phyloP scores from a whole-genome alignment of 2,329 filamentous ascomycete genomes.

The Venturia oleaginea region DNA sequence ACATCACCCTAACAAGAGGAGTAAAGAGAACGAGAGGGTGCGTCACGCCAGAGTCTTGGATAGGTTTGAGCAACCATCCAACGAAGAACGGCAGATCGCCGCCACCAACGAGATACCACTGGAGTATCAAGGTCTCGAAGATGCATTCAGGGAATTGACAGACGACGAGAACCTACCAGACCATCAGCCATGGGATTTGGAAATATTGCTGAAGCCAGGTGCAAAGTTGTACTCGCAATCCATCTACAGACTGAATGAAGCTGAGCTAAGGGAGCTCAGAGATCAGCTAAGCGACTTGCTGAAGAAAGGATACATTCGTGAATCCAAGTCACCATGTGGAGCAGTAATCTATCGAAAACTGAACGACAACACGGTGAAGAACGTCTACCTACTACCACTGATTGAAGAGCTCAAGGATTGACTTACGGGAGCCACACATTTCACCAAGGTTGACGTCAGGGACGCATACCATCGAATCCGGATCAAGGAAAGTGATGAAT shows the following conservation, averaged over 20 bases:
- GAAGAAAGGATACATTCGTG: neutral
- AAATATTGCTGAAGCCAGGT: too few species aligned
- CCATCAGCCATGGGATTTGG: too few species aligned
- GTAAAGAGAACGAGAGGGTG: too few species aligned
- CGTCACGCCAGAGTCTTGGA: too few species aligned
- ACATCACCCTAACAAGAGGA: too few species aligned
- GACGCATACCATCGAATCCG: conserved; percentile 25
- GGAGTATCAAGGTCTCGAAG: too few species aligned
- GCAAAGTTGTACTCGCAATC: neutral
- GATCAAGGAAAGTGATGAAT: conserved; percentile 27
- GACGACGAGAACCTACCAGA: too few species aligned
- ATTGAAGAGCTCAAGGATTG: conserved; percentile 24
- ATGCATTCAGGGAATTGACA: too few species aligned
- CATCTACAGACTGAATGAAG: neutral
- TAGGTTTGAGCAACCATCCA: too few species aligned
- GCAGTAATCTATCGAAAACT: conserved; percentile 16
- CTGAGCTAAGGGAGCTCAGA: neutral
- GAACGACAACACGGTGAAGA: conserved; percentile 29
- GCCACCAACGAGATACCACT: too few species aligned
- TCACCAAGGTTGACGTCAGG: conserved; percentile 27
- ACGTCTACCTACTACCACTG: conserved; percentile 25
- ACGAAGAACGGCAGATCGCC: too few species aligned
- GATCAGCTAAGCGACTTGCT: neutral
- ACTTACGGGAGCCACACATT: conserved; percentile 20
- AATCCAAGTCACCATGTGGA: neutral